phyloP scores from a whole-genome alignment of 148 eudicot genomes.

The Camellia japonica region DNA sequence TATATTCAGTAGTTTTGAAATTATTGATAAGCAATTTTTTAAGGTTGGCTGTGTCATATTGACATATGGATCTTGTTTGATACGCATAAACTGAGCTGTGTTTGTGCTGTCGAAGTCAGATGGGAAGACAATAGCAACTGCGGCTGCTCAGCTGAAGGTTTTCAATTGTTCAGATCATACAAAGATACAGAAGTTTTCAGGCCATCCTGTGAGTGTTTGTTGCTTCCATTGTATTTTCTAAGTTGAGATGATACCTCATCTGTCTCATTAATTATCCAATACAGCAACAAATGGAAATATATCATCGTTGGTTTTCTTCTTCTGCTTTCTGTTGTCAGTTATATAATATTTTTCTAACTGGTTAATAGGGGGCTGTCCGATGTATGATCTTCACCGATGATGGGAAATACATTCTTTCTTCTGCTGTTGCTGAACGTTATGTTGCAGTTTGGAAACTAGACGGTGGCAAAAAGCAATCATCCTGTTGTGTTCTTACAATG shows the following conservation, averaged over 20 bases:
- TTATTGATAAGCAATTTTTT: not conserved
- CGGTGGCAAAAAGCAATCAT: slow-evolving; percentile 75
- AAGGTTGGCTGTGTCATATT: not conserved
- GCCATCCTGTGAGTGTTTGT: slow-evolving; percentile 76
- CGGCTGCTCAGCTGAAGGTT: slow-evolving; percentile 86
- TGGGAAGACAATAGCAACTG: slow-evolving; percentile 80
- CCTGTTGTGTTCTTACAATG: slow-evolving; percentile 79
- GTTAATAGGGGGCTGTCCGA: slow-evolving; percentile 66
- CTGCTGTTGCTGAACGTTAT: slow-evolving; percentile 81
- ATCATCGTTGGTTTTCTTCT: not conserved
- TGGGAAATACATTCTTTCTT: slow-evolving; percentile 75
- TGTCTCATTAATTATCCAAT: not conserved
- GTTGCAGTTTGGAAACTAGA: slow-evolving; percentile 83
- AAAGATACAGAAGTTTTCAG: slow-evolving; percentile 90
- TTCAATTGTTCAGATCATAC: slow-evolving; percentile 55
- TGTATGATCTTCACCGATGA: slow-evolving; percentile 81
- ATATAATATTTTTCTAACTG: slow-evolving; percentile 1
- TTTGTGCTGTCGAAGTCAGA: slow-evolving; percentile 38
- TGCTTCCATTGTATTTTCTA: not conserved
- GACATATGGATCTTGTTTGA: not conserved
- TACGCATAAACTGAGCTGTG: slow-evolving; percentile 12
- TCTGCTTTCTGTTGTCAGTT: slow-evolving; percentile 7
- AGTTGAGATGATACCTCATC: not conserved
- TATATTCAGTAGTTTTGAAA: slow-evolving; percentile 3
- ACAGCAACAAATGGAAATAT: not conserved